A percentile compares a stretch with the other conserved stretches of the same genome.
phyloP scores from a whole-genome alignment of 2,329 filamentous ascomycete genomes.

The Penicillium polonicum region DNA sequence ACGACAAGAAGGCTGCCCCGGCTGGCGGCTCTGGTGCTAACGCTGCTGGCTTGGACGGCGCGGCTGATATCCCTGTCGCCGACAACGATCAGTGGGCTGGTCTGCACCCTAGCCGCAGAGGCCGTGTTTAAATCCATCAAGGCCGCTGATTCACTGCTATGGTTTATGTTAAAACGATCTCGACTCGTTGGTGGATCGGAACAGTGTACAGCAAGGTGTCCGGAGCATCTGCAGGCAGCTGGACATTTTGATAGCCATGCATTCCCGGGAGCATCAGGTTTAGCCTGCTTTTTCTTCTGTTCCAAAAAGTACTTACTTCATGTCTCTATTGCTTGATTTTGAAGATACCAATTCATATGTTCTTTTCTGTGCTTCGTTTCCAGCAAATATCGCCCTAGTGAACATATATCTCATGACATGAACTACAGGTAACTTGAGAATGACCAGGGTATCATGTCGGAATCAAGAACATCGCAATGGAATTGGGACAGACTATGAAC shows the following conservation, averaged over 20 bases:
- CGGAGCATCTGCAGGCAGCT: conserved; percentile 2
- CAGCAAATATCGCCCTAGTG: background rate
- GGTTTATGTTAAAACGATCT: background rate
- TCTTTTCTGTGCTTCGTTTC: conserved; percentile 2
- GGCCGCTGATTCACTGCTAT: background rate
- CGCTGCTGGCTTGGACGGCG: conserved; percentile 14
- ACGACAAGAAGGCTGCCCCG: conserved; percentile 17
- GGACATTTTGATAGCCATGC: conserved; percentile 5
- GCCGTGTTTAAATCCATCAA: conserved; percentile 28
- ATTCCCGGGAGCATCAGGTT: background rate
- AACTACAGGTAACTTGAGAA: background rate
- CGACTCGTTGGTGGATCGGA: background rate
- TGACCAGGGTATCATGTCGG: background rate
- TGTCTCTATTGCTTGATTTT: conserved; percentile 13
- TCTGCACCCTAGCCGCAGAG: conserved; percentile 48
- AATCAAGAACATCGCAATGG: conserved; percentile 11
- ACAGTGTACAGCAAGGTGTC: conserved; percentile 4
- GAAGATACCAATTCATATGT: conserved; percentile 13
- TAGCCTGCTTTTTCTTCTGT: conserved; percentile 12
- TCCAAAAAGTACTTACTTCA: conserved; percentile 13
- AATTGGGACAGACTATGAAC: conserved; percentile 1
- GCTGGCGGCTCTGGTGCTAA: conserved; percentile 28
- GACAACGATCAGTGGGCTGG: conserved; percentile 33
- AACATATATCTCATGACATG: background rate
- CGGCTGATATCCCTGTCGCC: conserved; percentile 6